A percentile compares a stretch with the other conserved stretches of the same genome.
Evolutionary conservation across 441 rosid genomes (phyloP).

Genomic region (Isatis lusitanica): DNA sequence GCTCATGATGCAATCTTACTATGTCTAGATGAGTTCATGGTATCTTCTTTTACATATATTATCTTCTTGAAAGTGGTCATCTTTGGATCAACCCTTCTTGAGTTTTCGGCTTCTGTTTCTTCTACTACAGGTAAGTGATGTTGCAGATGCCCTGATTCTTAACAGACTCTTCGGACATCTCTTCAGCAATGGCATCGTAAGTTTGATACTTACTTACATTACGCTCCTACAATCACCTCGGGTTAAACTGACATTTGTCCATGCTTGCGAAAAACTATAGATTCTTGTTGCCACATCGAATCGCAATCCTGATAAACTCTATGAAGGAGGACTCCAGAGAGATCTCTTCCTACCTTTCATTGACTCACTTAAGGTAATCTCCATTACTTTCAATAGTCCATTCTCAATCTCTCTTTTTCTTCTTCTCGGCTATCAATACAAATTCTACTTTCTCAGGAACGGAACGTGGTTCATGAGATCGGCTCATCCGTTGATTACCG

Average conservation of each 20-base stretch:
- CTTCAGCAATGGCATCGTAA: constrained; percentile 82
- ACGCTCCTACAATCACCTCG: not conserved
- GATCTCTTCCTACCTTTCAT: constrained; percentile 95
- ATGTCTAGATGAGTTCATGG: constrained; percentile 98
- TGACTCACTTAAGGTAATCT: constrained; percentile 71
- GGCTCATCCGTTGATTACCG: constrained; percentile 89
- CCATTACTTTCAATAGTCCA: not conserved
- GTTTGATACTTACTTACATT: constrained; percentile 33
- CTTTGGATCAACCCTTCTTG: constrained; percentile 12
- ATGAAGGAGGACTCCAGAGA: constrained; percentile 94
- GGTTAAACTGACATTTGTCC: constrained; percentile 5
- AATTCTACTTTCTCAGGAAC: constrained; percentile 50
- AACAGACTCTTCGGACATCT: constrained; percentile 83
- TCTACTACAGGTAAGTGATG: constrained; percentile 38
- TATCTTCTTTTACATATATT: constrained; percentile 25
- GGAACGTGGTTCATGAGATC: constrained; percentile 79
- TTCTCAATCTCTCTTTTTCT: too few species aligned
- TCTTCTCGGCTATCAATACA: not conserved
- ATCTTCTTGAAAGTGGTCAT: constrained; percentile 8
- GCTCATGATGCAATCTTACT: constrained; percentile 86
- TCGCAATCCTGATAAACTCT: constrained; percentile 91
- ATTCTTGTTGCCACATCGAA: constrained; percentile 94
- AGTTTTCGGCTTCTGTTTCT: constrained; percentile 1
- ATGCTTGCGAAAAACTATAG: constrained; percentile 51
- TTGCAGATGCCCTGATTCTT: constrained; percentile 83